Evolutionary conservation across 768 basidiomycete species (phyloP).

Genomic region (Infundibulicybe gibba): DNA sequence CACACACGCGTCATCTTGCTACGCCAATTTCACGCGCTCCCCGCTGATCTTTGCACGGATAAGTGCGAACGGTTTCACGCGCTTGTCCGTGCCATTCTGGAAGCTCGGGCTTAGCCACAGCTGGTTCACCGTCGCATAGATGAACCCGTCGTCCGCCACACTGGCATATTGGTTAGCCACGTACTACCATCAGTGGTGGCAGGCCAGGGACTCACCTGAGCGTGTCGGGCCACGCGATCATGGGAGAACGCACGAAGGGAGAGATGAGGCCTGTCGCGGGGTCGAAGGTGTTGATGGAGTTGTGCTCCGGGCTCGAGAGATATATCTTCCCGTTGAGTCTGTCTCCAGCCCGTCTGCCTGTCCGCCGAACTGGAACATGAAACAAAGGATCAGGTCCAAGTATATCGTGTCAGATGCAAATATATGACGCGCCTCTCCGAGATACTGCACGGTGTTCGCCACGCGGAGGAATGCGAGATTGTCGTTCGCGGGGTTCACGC

Average conservation of each 20-base stretch:
- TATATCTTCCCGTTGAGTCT: constrained; percentile 12
- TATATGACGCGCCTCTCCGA: constrained; percentile 6
- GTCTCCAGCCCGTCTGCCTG: constrained; percentile 13
- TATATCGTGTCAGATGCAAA: no score
- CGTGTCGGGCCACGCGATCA: constrained; percentile 6
- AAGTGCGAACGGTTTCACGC: constrained; percentile 10
- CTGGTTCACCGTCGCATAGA: constrained; percentile 10
- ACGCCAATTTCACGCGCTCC: no score
- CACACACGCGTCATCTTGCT: no score
- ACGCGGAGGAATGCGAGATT: constrained; percentile 7
- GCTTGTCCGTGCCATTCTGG: constrained; percentile 11
- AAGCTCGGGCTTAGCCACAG: constrained; percentile 9
- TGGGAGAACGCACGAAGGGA: constrained; percentile 10
- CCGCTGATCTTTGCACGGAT: constrained; percentile 5
- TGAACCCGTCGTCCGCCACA: constrained; percentile 10
- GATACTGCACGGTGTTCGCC: constrained; percentile 9
- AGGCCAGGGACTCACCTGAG: no score
- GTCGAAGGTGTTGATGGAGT: constrained; percentile 11
- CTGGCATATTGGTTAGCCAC: constrained; percentile 1
- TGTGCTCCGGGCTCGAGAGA: constrained; percentile 11
- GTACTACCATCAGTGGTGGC: neutral
- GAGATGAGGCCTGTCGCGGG: constrained; percentile 9
- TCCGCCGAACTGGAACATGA: constrained; percentile 5
- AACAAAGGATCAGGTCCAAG: no score
- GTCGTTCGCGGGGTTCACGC: constrained; percentile 7